Conservation (phyloP, 2,329 filamentous ascomycete species). For the Cercospora nicotianae region DNA sequence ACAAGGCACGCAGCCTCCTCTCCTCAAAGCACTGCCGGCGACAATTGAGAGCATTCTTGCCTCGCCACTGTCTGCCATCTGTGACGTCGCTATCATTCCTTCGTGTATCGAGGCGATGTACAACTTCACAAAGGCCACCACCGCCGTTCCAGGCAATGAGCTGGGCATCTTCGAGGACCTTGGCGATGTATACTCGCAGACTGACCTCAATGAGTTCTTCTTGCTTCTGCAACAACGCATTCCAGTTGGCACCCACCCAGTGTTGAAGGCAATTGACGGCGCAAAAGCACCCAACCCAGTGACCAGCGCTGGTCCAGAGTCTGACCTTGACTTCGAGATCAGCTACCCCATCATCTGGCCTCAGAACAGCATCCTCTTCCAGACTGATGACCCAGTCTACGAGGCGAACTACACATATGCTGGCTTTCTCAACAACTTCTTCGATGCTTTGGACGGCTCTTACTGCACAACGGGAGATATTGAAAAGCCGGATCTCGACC, state of each 20-base stretch:
- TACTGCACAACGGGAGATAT: conserved; percentile 51
- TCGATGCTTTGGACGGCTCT: conserved; percentile 51
- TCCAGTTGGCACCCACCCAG: conserved; percentile 31
- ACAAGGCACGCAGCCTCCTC: conserved; percentile 19
- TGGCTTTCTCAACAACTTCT: conserved; percentile 48
- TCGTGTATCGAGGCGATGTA: conserved; percentile 47
- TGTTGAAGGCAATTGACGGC: conserved; percentile 29
- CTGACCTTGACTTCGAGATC: conserved; percentile 52
- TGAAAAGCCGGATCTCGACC: conserved; percentile 53
- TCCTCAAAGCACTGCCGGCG: conserved; percentile 17
- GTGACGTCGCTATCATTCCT: conserved; percentile 40
- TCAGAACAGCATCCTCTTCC: conserved; percentile 51
- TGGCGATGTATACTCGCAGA: conserved; percentile 47
- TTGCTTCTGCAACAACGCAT: conserved; percentile 40
- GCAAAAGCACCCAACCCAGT: conserved; percentile 40
- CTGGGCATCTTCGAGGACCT: conserved; percentile 48
- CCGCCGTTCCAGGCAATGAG: conserved; percentile 46
- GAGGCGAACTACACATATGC: conserved; percentile 40
- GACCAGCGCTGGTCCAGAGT: conserved; percentile 50
- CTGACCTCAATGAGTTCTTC: conserved; percentile 50
- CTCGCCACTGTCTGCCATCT: conserved; percentile 16
- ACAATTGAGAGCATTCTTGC: conserved; percentile 15
- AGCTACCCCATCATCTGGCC: conserved; percentile 55
- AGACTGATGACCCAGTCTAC: conserved; percentile 45
- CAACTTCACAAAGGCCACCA: conserved; percentile 44